phyloP scores from a whole-genome alignment of 2,329 filamentous ascomycete genomes.

The Coniochaeta sp. region DNA sequence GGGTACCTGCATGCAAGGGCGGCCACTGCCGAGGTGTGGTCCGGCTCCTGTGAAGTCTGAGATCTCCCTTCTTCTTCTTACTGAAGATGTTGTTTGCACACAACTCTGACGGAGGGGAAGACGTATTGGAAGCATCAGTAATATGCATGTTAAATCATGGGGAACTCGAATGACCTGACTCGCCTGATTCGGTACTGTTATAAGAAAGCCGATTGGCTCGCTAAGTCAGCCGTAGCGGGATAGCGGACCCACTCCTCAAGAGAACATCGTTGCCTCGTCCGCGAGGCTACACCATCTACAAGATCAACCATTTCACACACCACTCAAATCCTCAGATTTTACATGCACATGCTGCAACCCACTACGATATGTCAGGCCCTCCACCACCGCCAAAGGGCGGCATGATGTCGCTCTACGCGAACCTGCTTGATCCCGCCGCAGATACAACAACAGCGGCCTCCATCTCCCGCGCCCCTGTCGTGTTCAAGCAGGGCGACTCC shows the following conservation, averaged over 20 bases:
- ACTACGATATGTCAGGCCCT: slow-evolving; percentile 1
- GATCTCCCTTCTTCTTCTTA: too few relatives aligned
- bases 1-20: neutral
- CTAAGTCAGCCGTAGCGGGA: neutral
- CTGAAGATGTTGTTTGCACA: too few relatives aligned
- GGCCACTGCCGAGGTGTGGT: neutral
- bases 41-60: neutral
- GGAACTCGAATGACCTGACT: too few relatives aligned
- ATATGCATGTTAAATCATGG: too few relatives aligned
- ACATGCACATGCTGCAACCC: too few relatives aligned
- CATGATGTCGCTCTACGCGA: slow-evolving; percentile 78
- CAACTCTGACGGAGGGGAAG: too few relatives aligned
- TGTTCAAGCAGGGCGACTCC: slow-evolving; percentile 59
- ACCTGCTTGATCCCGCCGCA: slow-evolving; percentile 61
- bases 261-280: neutral
- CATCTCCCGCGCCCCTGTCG: slow-evolving; percentile 70
- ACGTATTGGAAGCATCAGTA: too few relatives aligned
- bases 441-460: slow-evolving; percentile 39
- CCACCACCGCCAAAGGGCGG: slow-evolving; percentile 19
- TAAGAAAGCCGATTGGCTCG: neutral
- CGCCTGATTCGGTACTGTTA: too few relatives aligned
- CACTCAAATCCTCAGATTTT: too few relatives aligned
- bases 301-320: neutral
- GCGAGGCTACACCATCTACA: neutral
- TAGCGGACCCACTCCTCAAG: neutral